phyloP scores from a whole-genome alignment of 129 eudicot genomes.

The carrot (Daucus carota) region DNA sequence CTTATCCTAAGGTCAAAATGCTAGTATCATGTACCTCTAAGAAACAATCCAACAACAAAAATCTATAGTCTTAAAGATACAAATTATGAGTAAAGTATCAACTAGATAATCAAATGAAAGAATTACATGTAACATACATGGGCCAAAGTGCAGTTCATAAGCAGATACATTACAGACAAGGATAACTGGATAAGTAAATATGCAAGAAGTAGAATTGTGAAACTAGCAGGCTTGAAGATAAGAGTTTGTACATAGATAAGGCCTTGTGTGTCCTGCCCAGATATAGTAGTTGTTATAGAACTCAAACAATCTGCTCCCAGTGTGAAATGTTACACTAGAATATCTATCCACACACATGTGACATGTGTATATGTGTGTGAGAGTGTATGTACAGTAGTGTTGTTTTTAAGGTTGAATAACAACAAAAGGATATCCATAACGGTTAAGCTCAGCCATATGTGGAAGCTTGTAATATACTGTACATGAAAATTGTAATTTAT shows the following conservation, averaged over 20 bases:
- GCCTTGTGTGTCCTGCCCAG: background rate
- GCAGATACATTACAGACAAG: background rate
- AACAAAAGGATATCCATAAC: background rate
- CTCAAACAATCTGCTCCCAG: background rate
- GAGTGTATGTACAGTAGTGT: background rate
- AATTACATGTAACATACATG: background rate
- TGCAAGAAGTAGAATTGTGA: background rate
- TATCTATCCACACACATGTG: background rate
- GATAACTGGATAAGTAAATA: background rate
- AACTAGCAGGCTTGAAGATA: background rate
- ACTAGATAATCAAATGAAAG: background rate
- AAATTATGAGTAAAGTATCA: background rate
- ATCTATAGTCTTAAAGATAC: background rate
- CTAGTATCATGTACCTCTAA: background rate
- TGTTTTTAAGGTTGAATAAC: background rate
- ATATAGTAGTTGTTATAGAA: background rate
- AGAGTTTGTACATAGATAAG: background rate
- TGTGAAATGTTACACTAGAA: background rate
- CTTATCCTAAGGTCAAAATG: background rate
- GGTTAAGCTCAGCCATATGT: constrained; percentile 7
- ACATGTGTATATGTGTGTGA: background rate
- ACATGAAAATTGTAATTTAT: background rate
- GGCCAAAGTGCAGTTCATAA: background rate
- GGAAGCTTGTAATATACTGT: background rate
- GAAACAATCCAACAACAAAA: background rate